A percentile compares a stretch with the other conserved stretches of the same genome.
These are phyloP conservation scores for Citeromyces hawaiiensis DNA, from an alignment of 1,139 yeast species.

Conservation along the genomic window DNA sequence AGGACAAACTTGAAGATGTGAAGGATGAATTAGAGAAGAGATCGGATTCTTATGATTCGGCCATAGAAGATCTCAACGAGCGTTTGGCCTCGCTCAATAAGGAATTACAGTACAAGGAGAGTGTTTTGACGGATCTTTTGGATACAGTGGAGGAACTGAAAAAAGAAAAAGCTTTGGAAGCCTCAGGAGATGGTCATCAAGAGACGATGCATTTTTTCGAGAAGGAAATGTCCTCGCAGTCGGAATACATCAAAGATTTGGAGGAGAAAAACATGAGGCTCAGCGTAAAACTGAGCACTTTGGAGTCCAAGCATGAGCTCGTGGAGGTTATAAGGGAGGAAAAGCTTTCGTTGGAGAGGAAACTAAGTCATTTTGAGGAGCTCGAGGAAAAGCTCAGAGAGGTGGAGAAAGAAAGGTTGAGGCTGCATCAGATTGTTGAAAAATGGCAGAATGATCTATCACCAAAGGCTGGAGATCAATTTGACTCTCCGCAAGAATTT, in stretches of 20 bases:
- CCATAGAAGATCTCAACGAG: not conserved
- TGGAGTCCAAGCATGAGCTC: not conserved
- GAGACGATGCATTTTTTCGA: not conserved
- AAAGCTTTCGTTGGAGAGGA: not conserved
- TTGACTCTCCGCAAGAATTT: too few species aligned
- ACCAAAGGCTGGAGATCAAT: too few species aligned
- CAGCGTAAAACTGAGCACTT: not conserved
- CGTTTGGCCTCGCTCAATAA: not conserved
- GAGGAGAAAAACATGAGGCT: not conserved
- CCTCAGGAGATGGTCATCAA: not conserved
- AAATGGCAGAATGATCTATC: too few species aligned
- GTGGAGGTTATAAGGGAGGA: not conserved
- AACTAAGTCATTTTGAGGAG: not conserved
- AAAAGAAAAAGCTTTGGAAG: not conserved
- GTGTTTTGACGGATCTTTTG: not conserved
- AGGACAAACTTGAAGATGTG: not conserved
- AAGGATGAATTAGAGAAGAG: not conserved
- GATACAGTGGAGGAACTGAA: not conserved
- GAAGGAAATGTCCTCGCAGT: not conserved
- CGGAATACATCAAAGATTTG: not conserved
- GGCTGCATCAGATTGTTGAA: not conserved
- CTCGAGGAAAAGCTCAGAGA: not conserved
- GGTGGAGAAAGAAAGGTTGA: constrained; percentile 1
- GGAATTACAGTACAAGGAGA: not conserved
- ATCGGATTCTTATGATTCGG: not conserved